Conservation (phyloP, 495 filamentous ascomycete genomes). For the Aspergillus homomorphus region DNA sequence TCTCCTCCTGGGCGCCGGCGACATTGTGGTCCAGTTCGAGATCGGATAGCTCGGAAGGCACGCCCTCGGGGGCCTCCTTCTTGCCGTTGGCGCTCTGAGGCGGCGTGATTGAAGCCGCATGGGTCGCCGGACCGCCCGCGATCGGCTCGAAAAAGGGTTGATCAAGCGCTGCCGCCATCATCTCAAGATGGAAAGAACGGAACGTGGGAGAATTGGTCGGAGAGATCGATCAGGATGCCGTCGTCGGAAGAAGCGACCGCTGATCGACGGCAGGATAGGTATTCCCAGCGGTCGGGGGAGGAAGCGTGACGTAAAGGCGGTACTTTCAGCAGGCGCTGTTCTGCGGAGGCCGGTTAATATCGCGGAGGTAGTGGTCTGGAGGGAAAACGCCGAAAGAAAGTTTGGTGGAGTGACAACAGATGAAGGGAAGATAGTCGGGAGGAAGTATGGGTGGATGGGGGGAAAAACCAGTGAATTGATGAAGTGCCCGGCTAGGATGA, state of each 20-base stretch:
- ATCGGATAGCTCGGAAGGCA: constrained; percentile 45
- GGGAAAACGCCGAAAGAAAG: neutral
- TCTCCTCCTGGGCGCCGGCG: constrained; percentile 23
- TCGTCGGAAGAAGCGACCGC: constrained; percentile 48
- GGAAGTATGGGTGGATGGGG: constrained; percentile 4
- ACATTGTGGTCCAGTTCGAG: constrained; percentile 42
- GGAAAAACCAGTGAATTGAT: neutral
- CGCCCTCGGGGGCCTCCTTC: constrained; percentile 42
- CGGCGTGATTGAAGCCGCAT: constrained; percentile 43
- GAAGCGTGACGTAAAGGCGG: constrained; percentile 11
- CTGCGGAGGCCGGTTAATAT: constrained; percentile 8
- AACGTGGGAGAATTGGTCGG: constrained; percentile 9
- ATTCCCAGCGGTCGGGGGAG: constrained; percentile 50
- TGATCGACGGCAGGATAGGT: constrained; percentile 44
- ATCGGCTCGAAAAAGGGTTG: constrained; percentile 28
- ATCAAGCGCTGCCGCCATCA: constrained; percentile 39
- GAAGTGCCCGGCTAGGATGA: constrained; percentile 13
- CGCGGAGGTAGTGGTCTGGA: neutral
- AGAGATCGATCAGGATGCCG: constrained; percentile 28
- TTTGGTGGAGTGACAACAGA: neutral
- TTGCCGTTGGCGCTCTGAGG: constrained; percentile 46
- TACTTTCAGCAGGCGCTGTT: constrained; percentile 5
- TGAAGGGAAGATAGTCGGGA: neutral
- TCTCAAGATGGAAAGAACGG: constrained; percentile 19
- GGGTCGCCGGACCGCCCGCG: constrained; percentile 26